These are phyloP conservation scores for Xylaria scruposa DNA, from an alignment of 495 filamentous ascomycete genomes.

Conservation along the genomic window DNA sequence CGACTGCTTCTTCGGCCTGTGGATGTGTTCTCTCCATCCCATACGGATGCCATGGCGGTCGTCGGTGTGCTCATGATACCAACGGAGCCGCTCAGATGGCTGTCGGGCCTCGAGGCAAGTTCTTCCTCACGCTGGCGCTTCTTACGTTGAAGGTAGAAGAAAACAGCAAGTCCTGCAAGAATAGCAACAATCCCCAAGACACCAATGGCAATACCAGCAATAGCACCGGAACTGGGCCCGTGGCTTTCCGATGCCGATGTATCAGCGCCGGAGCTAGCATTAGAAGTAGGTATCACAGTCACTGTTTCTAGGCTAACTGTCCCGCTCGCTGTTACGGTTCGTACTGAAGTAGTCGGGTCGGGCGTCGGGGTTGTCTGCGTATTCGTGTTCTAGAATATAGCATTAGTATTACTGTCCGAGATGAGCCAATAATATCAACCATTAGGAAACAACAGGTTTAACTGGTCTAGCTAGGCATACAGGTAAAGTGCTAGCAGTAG, in stretches of 20 bases:
- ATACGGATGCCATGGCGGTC: constrained; percentile 41
- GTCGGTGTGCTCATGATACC: constrained; percentile 48
- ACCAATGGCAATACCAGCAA: constrained; percentile 53
- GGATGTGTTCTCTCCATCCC: constrained; percentile 48
- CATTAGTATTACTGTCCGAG: background rate
- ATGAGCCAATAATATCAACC: background rate
- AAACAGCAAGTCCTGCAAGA: constrained; percentile 32
- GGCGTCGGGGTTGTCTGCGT: constrained; percentile 9
- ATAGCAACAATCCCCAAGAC: constrained; percentile 42
- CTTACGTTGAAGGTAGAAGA: constrained; percentile 45
- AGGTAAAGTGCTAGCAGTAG: constrained; percentile 26
- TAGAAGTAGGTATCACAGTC: constrained; percentile 41
- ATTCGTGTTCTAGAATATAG: constrained; percentile 11
- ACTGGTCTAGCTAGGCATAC: constrained; percentile 39
- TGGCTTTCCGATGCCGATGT: constrained; percentile 14
- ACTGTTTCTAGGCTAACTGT: constrained; percentile 47
- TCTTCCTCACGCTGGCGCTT: constrained; percentile 39
- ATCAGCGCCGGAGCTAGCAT: constrained; percentile 26
- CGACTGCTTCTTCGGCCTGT: constrained; percentile 51
- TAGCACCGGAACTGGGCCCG: constrained; percentile 44
- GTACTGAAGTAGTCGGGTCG: constrained; percentile 35
- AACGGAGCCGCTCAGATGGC: constrained; percentile 46
- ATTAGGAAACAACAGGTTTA: constrained; percentile 24
- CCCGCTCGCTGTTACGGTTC: constrained; percentile 52
- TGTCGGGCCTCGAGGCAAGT: constrained; percentile 30